Evolutionary conservation across 2,329 filamentous ascomycete species (phyloP).

Genomic region (Aciculosporium take): DNA sequence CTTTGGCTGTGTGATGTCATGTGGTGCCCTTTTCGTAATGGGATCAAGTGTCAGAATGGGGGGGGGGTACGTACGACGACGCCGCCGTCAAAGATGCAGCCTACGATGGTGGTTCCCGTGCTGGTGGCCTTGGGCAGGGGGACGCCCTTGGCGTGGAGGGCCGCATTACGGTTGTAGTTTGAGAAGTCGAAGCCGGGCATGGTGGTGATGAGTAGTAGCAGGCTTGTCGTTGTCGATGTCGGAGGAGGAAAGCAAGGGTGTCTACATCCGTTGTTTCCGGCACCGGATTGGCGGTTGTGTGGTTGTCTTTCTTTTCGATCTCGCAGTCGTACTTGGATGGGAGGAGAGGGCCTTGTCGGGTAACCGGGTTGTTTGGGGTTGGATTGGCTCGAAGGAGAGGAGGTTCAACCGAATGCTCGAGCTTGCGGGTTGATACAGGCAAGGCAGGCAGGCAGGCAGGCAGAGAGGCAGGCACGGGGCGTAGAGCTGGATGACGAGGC

Average conservation of each 20-base stretch:
- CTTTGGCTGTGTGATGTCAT: too few species aligned
- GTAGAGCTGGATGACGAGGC: constrained; percentile 39
- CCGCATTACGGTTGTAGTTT: constrained; percentile 98
- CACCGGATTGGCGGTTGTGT: constrained; percentile 1
- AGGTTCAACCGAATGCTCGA: constrained; percentile 4
- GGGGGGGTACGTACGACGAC: constrained; percentile 58
- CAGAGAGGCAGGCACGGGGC: neutral
- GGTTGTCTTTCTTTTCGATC: neutral
- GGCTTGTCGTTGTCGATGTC: constrained; percentile 3
- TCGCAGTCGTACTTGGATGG: too few species aligned
- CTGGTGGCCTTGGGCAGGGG: constrained; percentile 95
- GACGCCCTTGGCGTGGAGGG: constrained; percentile 84
- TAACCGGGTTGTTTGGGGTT: too few species aligned
- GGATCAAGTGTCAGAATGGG: too few species aligned
- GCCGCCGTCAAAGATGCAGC: constrained; percentile 89
- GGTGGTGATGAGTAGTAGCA: constrained; percentile 25
- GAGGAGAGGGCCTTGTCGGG: too few species aligned
- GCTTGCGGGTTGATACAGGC: neutral
- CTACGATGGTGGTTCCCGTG: constrained; percentile 97
- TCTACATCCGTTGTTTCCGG: neutral
- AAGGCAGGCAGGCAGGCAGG: too few species aligned
- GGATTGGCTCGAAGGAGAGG: too few species aligned
- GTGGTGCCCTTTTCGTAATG: too few species aligned
- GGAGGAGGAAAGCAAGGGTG: neutral
- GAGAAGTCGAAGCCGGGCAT: constrained; percentile 99